A percentile compares a stretch with the other conserved stretches of the same genome.
Evolutionary conservation across 2,329 filamentous ascomycete species (phyloP).

Genomic region (Lachnellula occidentalis): DNA sequence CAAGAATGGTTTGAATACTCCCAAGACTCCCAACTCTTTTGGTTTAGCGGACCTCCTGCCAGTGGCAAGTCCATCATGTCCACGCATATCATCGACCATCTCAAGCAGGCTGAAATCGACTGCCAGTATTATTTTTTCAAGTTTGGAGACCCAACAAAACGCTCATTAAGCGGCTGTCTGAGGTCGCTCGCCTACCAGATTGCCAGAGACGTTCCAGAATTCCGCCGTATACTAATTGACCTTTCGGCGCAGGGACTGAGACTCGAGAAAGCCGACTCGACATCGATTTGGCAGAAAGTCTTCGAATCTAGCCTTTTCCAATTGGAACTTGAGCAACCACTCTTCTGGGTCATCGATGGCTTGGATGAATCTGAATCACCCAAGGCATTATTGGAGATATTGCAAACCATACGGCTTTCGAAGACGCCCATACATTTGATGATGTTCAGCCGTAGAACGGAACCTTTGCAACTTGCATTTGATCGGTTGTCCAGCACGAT

Average conservation of each 20-base stretch:
- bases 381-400: neutral
- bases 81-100: constrained; percentile 25
- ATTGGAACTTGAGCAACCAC: constrained; percentile 1
- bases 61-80: constrained; percentile 33
- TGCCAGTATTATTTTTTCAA: constrained; percentile 31
- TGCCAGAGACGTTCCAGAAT: constrained; percentile 7
- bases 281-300: constrained; percentile 14
- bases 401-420: neutral
- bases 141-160: constrained; percentile 26
- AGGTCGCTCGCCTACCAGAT: constrained; percentile 29
- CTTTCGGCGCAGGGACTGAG: constrained; percentile 10
- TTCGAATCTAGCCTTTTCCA: constrained; percentile 14
- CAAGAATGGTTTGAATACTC: neutral
- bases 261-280: constrained; percentile 11
- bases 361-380: constrained; percentile 15
- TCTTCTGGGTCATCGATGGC: constrained; percentile 19
- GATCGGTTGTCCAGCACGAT: neutral
- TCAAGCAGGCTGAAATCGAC: constrained; percentile 8
- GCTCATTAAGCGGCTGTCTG: constrained; percentile 18
- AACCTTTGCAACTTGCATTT: neutral
- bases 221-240: neutral
- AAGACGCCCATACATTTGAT: neutral
- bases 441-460: neutral
- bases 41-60: constrained; percentile 27
- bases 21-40: constrained; percentile 19